Base-by-base conservation (phyloP, 768 basidiomycete genomes). In the Tulasnella sp. region DNA sequence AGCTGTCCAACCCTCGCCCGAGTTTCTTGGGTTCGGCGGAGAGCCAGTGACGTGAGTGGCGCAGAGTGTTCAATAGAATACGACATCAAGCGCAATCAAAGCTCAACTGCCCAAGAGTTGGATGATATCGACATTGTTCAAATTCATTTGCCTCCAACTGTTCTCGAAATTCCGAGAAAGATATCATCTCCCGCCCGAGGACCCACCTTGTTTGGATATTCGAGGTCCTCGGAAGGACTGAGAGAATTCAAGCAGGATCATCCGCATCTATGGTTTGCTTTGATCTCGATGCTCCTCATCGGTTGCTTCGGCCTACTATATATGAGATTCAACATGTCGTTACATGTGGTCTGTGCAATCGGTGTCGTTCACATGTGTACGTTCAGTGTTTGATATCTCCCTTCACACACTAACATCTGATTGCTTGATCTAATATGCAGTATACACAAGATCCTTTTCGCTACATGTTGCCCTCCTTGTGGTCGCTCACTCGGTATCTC, bases 21-120 rank as follows among this genome's bases (percentile, higher is more conserved):
- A 22, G 47, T 49, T 15, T 40, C 47, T 15, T 49, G 47, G 47
- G 20, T 42, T 20, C 40, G 40, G 9, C 10, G 24, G 24, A 10
- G 20, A 10, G 12, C 13, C 40, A 10, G 13, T 22, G 40, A 42
- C 10, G 15, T 20, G 12, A 10, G 10, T 10, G 20, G 12, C 9
- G 20, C 13, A 20, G 40, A 42, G 40, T 42, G 40, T 22, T 42
- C 10, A 12, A 20, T 42, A 12, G 12, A 42, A 20, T 42, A 42
- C 20, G 40, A 20, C 15, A 42, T 42, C 9, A 13, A 10, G 13
- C 9, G 40, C 12, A 20, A 42, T 10, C 12, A 22, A 9, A 20
- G 15, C 20, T 42, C 10, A 13, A 20, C 40, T 42, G 12, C 40
- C 10, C 10, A 15, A 12, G 40, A 20, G 40, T 12, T 9, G 12